Conservation (phyloP, 345 rosid genomes). For the Excoecaria agallocha region DNA sequence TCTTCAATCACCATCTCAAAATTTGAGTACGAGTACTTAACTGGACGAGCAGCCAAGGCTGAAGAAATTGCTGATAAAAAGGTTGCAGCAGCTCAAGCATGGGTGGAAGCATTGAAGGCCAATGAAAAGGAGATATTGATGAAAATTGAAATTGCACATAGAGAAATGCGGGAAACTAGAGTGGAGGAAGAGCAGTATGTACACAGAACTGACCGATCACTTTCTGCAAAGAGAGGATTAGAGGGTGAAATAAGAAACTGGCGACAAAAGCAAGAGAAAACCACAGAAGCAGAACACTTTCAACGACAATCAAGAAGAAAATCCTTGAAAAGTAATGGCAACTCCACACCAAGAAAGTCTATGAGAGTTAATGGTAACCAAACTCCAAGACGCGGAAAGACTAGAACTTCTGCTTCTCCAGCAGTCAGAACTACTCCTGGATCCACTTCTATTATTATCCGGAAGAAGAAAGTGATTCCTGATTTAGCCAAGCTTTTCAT, state of each 20-base stretch:
- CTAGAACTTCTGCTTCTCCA: conserved; percentile 46
- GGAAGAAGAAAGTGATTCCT: conserved; percentile 61
- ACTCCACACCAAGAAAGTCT: conserved; percentile 36
- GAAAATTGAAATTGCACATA: conserved; percentile 50
- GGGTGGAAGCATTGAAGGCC: conserved; percentile 78
- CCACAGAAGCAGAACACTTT: conserved; percentile 24
- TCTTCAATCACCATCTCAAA: conserved; percentile 59
- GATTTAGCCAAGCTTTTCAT: conserved; percentile 53
- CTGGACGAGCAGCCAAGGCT: conserved; percentile 54
- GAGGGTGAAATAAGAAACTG: conserved; percentile 48
- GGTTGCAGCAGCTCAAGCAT: conserved; percentile 88
- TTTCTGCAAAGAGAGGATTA: conserved; percentile 46
- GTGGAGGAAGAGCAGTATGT: conserved; percentile 55
- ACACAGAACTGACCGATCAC: conserved; percentile 42
- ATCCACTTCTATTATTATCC: conserved; percentile 44
- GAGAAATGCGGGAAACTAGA: conserved; percentile 44
- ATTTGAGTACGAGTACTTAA: conserved; percentile 79
- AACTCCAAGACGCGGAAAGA: conserved; percentile 41
- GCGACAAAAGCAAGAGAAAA: conserved; percentile 29
- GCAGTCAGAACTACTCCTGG: conserved; percentile 32
- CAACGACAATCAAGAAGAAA: conserved; percentile 30
- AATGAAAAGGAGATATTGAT: conserved; percentile 67
- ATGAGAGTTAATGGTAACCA: conserved; percentile 31
- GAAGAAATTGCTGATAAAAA: conserved; percentile 84
- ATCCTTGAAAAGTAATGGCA: conserved; percentile 33